phyloP scores from a whole-genome alignment of 306 rosid genomes.

The Acacia acuminata region DNA sequence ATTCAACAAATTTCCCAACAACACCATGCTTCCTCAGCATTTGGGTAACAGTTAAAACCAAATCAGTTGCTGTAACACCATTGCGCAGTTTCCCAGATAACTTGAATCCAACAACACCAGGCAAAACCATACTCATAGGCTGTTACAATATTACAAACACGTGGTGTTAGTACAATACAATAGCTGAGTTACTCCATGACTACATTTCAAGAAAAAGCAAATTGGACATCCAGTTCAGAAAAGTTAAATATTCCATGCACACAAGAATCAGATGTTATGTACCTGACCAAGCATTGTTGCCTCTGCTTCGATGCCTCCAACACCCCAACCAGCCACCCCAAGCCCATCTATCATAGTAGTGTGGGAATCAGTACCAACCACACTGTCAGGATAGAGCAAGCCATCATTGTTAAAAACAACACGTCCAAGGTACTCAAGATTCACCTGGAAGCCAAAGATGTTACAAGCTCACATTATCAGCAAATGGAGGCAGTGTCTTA shows the following conservation, averaged over 20 bases:
- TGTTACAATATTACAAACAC: slow-evolving; percentile 51
- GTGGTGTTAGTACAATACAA: slow-evolving; percentile 29
- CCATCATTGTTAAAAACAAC: slow-evolving; percentile 94
- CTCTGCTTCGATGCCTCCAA: slow-evolving; percentile 99
- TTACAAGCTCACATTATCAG: slow-evolving; percentile 23
- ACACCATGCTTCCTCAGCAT: slow-evolving; percentile 99
- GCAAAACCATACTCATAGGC: slow-evolving; percentile 99
- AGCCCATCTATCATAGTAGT: slow-evolving; percentile 99
- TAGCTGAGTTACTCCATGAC: slow-evolving; percentile 20
- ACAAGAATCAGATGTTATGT: slow-evolving; percentile 29
- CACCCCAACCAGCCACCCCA: slow-evolving; percentile 99
- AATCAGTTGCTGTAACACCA: slow-evolving; percentile 99
- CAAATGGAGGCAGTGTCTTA: slow-evolving; percentile 9
- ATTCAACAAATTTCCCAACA: slow-evolving; percentile 98
- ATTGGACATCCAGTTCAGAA: slow-evolving; percentile 7
- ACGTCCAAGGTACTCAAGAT: slow-evolving; percentile 97
- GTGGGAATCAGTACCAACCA: slow-evolving; percentile 99
- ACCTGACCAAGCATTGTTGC: slow-evolving; percentile 99
- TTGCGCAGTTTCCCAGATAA: slow-evolving; percentile 83
- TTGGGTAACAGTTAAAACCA: slow-evolving; percentile 98
- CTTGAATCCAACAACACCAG: slow-evolving; percentile 99
- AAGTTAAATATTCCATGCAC: slow-evolving; percentile 17
- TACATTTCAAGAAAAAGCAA: slow-evolving; percentile 22
- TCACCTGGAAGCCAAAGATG: slow-evolving; percentile 64
- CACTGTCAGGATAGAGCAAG: slow-evolving; percentile 96